Conservation (phyloP, 2,329 filamentous ascomycete genomes). For the Diplodia corticola region DNA sequence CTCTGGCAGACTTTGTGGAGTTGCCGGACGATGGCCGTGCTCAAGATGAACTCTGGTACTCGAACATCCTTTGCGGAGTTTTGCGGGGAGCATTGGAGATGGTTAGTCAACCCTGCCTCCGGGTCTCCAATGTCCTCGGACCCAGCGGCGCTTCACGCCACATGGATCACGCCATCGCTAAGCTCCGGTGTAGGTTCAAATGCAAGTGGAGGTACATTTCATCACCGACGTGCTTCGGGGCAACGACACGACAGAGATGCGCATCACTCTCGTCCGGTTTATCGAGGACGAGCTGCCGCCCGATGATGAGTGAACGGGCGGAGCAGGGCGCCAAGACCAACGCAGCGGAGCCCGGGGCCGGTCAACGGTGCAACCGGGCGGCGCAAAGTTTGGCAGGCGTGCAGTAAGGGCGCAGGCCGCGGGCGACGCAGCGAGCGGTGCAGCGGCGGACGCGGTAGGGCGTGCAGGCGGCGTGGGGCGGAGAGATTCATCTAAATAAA, state of each 20-base stretch:
- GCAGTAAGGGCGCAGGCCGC: not conserved
- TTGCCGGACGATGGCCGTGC: conserved; percentile 92
- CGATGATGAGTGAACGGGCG: conserved; percentile 78
- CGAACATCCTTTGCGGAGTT: conserved; percentile 93
- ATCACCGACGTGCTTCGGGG: conserved; percentile 90
- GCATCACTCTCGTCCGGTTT: conserved; percentile 85
- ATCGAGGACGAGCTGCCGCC: conserved; percentile 97
- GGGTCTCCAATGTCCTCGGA: not conserved
- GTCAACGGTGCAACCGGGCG: not conserved
- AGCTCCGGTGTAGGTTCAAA: conserved; percentile 65
- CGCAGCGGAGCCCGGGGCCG: not conserved
- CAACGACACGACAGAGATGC: conserved; percentile 96
- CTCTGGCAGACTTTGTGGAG: conserved; percentile 95
- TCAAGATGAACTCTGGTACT: conserved; percentile 98
- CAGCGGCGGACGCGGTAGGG: not conserved
- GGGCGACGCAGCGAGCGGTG: not conserved
- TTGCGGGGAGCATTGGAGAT: conserved; percentile 90
- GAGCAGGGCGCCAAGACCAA: not conserved
- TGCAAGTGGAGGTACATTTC: conserved; percentile 97
- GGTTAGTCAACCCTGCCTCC: conserved; percentile 56
- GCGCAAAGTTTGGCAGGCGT: not conserved
- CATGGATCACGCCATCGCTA: not conserved
- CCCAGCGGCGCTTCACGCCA: not conserved
- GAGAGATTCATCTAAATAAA: conserved; percentile 17
- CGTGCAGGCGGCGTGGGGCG: conserved; percentile 1